Percentiles rank a stretch among this genome's conserved stretches.
phyloP scores from a whole-genome alignment of 1,284 basidiomycete species.

The Agroathelia rolfsii region DNA sequence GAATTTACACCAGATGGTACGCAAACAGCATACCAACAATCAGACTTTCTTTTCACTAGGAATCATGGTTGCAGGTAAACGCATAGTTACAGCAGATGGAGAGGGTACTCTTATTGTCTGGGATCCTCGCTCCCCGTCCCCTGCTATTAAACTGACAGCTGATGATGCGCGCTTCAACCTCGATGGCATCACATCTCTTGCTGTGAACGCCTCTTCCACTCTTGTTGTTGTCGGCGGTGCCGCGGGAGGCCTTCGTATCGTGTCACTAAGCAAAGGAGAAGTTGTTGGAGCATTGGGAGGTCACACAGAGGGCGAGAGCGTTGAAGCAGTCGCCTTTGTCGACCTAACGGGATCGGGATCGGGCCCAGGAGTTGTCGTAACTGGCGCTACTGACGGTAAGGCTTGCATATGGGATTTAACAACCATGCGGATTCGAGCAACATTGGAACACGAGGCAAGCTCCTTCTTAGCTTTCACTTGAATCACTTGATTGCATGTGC shows the following conservation, averaged over 20 bases:
- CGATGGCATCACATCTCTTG: slow-evolving; percentile 79
- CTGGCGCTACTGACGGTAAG: slow-evolving; percentile 90
- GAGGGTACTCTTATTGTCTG: slow-evolving; percentile 84
- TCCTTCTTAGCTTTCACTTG: slow-evolving; percentile 4
- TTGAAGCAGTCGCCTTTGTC: slow-evolving; percentile 85
- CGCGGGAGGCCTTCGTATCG: slow-evolving; percentile 73
- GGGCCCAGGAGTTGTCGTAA: slow-evolving; percentile 64
- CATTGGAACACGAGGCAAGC: slow-evolving; percentile 71
- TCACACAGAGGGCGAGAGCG: slow-evolving; percentile 81
- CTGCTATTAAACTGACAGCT: slow-evolving; percentile 72
- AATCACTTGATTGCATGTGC: slow-evolving; percentile 8
- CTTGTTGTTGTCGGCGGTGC: slow-evolving; percentile 85
- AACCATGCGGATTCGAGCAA: slow-evolving; percentile 73
- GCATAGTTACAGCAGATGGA: slow-evolving; percentile 80
- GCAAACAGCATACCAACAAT: too few relatives aligned
- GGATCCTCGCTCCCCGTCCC: slow-evolving; percentile 77
- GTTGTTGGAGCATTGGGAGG: slow-evolving; percentile 75
- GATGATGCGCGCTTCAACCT: slow-evolving; percentile 70
- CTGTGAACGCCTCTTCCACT: slow-evolving; percentile 76
- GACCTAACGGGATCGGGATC: slow-evolving; percentile 54
- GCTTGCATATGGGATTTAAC: slow-evolving; percentile 90
- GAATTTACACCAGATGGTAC: slow-evolving; percentile 86
- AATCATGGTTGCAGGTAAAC: slow-evolving; percentile 49
- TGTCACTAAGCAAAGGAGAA: slow-evolving; percentile 82
- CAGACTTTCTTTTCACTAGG: slow-evolving; percentile 5